phyloP scores from a whole-genome alignment of 2,329 filamentous ascomycete species.

The Alternaria atra region DNA sequence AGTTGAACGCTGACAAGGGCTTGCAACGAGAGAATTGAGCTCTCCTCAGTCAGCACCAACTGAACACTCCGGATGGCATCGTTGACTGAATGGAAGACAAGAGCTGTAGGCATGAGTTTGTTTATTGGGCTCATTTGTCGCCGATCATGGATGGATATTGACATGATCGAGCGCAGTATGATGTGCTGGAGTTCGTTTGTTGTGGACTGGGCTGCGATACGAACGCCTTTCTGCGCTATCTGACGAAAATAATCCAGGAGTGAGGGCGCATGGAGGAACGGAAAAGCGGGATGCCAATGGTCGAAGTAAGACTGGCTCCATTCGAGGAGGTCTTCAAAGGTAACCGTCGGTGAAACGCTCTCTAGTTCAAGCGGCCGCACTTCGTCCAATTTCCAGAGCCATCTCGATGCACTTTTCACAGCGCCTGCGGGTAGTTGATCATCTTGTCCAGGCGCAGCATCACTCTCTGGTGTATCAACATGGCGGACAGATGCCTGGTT shows the following conservation, averaged over 20 bases:
- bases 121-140: not conserved
- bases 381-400: conserved; percentile 30
- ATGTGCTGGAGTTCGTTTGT: conserved; percentile 23
- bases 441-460: conserved; percentile 31
- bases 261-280: conserved; percentile 35
- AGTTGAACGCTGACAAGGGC: too few relatives aligned
- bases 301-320: conserved; percentile 42
- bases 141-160: conserved; percentile 33
- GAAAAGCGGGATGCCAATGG: conserved; percentile 39
- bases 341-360: conserved; percentile 5
- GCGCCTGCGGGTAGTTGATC: conserved; percentile 31
- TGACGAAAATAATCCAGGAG: conserved; percentile 29
- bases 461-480: conserved; percentile 28
- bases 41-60: too few relatives aligned
- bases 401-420: conserved; percentile 31
- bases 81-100: too few relatives aligned
- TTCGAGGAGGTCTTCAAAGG: conserved; percentile 34
- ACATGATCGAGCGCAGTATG: conserved; percentile 35
- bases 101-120: too few relatives aligned
- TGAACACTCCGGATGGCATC: too few relatives aligned
- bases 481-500: conserved; percentile 5
- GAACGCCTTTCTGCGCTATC: conserved; percentile 8
- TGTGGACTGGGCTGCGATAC: conserved; percentile 4
- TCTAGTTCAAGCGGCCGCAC: conserved; percentile 14
- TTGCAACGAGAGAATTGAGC: too few relatives aligned